phyloP scores from a whole-genome alignment of 2,329 filamentous ascomycete species.

The Colletotrichum sp. region DNA sequence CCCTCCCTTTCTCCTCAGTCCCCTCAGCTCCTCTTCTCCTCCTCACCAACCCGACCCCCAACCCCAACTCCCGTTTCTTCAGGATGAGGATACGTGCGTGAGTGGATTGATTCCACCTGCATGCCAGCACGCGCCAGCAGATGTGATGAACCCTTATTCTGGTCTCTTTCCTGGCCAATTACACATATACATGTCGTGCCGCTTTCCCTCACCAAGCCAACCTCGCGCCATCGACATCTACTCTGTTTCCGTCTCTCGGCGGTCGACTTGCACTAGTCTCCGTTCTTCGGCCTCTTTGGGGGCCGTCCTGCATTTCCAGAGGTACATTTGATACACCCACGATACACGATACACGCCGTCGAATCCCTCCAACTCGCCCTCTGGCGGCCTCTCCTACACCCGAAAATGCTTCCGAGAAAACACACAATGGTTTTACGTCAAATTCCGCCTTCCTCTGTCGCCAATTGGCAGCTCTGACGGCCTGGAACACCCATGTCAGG shows the following conservation, averaged over 20 bases:
- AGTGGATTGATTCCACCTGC: slow-evolving; percentile 20
- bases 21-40: neutral
- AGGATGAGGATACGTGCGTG: slow-evolving; percentile 15
- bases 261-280: neutral
- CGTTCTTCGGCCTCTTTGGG: neutral
- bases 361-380: slow-evolving; percentile 3
- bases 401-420: neutral
- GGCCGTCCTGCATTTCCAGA: neutral
- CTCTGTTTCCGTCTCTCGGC: neutral
- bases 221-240: neutral
- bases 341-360: slow-evolving; percentile 4
- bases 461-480: neutral
- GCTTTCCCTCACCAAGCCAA: neutral
- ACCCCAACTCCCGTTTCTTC: slow-evolving; percentile 14
- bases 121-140: slow-evolving; percentile 19
- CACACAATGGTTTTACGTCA: neutral
- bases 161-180: neutral
- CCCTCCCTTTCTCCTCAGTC: neutral
- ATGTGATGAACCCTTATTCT: slow-evolving; percentile 19
- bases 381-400: neutral
- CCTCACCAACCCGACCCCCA: neutral
- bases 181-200: neutral
- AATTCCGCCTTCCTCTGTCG: neutral
- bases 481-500: slow-evolving; percentile 2
- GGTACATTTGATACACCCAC: slow-evolving; percentile 1